A percentile compares a stretch with the other conserved stretches of the same genome.
phyloP scores from a whole-genome alignment of 2,329 filamentous ascomycete genomes.

The Lanzia echinophila region DNA sequence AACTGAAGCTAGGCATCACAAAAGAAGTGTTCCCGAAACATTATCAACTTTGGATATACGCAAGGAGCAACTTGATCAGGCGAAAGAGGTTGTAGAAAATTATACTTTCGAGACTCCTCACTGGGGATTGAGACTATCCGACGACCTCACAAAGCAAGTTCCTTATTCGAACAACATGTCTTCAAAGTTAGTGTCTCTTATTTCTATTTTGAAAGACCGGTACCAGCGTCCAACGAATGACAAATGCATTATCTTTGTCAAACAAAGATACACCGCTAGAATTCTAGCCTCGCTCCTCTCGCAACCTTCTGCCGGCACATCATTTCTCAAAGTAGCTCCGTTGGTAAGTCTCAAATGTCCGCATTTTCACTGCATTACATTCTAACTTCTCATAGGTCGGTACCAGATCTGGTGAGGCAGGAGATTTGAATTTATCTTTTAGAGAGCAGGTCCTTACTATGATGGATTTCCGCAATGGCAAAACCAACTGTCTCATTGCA shows the following conservation, averaged over 20 bases:
- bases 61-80: constrained; percentile 51
- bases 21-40: constrained; percentile 21
- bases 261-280: constrained; percentile 69
- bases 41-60: constrained; percentile 43
- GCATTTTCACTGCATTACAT: background rate
- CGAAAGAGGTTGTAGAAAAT: constrained; percentile 47
- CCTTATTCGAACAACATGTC: constrained; percentile 45
- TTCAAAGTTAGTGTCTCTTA: constrained; percentile 62
- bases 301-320: constrained; percentile 46
- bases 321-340: constrained; percentile 52
- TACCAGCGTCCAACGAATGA: constrained; percentile 53
- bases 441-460: constrained; percentile 69
- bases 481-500: constrained; percentile 57
- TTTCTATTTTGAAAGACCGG: constrained; percentile 51
- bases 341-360: constrained; percentile 45
- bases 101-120: constrained; percentile 40
- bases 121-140: constrained; percentile 13
- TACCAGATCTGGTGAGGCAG: constrained; percentile 41
- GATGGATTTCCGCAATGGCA: constrained; percentile 53
- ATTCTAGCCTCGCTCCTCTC: constrained; percentile 64
- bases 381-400: constrained; percentile 34
- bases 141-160: background rate
- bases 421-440: constrained; percentile 55
- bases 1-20: constrained; percentile 38
- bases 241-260: constrained; percentile 84